Evolutionary conservation across 352 stramenopile genomes (phyloP), one percentile per base, ranked within the genome.

Genomic region (Phytophthora pinifolia): DNA sequence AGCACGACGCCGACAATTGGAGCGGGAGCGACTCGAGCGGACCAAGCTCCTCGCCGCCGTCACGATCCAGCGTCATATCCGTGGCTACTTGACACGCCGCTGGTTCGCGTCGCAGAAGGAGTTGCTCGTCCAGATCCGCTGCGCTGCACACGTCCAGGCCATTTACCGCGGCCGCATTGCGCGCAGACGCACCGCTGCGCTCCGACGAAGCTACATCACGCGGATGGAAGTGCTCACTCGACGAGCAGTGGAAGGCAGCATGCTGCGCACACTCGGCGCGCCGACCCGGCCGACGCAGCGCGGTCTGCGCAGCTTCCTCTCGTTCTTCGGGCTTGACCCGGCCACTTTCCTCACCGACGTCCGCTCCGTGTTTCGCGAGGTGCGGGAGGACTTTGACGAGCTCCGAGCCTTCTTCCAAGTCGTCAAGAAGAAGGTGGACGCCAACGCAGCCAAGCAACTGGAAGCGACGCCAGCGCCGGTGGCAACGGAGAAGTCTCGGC

Each of bases 271-370:
- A 2, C 34, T 94, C 0, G 83, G 81, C 0, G 79, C 83, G 2
- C 68, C 72, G 27, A 86, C 67, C 9, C 70, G 83, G 17, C 57
- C 79, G 27, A 85, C 76, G 1, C 83, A 94, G 41, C 62, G 76
- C 3, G 74, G 74, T 13, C 54, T 94, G 8, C 79, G 83, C 6
- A 62, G 58, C 13, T 90, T 94, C 37, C 48, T 94, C n/a, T 46
- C 66, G 6, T 86, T 89, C 52, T 90, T 94, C 46, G 83, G 81
- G 2, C 63, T 94, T 13, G 83, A 94, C 36, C 81, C 81, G 2
- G 69, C 76, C 13, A 88, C 81, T 3, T 94, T 94, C 49, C 53
- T 94, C 10, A 85, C 66, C 0, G 83, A 94, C 32, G 59, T 94
- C 15, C 65, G 75, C 6, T 61, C 57, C 0, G 65, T 94, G 7